phyloP scores from a whole-genome alignment of 2,329 filamentous ascomycete genomes.

The Chaetomium sp. region DNA sequence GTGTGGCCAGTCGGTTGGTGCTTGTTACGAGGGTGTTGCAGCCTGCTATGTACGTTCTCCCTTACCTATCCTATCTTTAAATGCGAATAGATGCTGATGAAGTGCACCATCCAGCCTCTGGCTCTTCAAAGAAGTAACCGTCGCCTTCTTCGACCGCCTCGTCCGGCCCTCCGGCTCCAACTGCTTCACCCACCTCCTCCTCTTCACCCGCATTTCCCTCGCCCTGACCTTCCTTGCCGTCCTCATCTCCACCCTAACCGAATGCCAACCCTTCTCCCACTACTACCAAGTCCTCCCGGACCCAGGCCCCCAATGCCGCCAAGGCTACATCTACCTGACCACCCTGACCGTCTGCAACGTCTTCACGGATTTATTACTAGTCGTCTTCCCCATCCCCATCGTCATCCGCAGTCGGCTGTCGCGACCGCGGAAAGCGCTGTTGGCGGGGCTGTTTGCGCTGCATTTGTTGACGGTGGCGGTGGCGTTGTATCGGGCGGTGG shows the following conservation, averaged over 20 bases:
- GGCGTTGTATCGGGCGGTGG: constrained; percentile 69
- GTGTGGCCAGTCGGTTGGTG: constrained; percentile 73
- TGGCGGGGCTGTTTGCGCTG: constrained; percentile 73
- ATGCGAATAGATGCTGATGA: neutral
- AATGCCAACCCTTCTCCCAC: constrained; percentile 69
- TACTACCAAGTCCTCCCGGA: constrained; percentile 80
- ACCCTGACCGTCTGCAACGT: constrained; percentile 81
- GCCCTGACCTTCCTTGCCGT: constrained; percentile 70
- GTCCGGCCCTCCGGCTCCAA: constrained; percentile 69
- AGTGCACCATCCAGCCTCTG: constrained; percentile 64
- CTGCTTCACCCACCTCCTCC: constrained; percentile 63
- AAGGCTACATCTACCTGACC: constrained; percentile 77
- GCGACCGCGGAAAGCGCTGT: constrained; percentile 67
- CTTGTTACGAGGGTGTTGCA: constrained; percentile 78
- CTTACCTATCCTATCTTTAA: neutral
- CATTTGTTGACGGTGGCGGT: constrained; percentile 71
- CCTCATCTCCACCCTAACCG: constrained; percentile 70
- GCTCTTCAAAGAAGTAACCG: constrained; percentile 82
- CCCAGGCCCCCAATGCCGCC: constrained; percentile 76
- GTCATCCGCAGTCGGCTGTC: constrained; percentile 72
- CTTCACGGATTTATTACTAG: constrained; percentile 78
- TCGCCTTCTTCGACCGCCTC: constrained; percentile 83
- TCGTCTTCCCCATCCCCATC: constrained; percentile 84
- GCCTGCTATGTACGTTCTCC: constrained; percentile 61
- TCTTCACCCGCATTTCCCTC: constrained; percentile 67